Conservation (phyloP, 495 filamentous ascomycete genomes). For the Alectoria sarmentosa region DNA sequence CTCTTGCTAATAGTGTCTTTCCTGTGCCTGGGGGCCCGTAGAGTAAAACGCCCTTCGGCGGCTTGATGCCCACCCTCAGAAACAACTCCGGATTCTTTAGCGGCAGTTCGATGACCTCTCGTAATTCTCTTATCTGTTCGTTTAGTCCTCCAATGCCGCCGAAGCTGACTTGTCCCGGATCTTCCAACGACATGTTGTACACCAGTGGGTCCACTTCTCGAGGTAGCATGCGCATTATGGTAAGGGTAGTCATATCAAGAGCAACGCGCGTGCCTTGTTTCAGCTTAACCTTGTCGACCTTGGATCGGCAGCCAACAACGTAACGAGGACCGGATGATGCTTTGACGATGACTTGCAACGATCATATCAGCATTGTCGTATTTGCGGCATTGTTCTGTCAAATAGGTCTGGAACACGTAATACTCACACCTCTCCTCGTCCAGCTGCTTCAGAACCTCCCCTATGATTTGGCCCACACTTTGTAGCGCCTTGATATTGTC, state of each 20-base stretch:
- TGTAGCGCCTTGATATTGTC: conserved; percentile 99
- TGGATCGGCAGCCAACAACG: conserved; percentile 96
- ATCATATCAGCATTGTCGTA: conserved; percentile 9
- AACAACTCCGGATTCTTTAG: conserved; percentile 99
- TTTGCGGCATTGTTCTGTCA: not conserved
- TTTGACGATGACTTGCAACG: conserved; percentile 60
- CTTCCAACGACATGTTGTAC: conserved; percentile 99
- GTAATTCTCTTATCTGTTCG: conserved; percentile 95
- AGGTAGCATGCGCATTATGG: conserved; percentile 99
- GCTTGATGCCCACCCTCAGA: conserved; percentile 95
- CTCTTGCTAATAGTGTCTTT: conserved; percentile 91
- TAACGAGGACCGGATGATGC: conserved; percentile 97
- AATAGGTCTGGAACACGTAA: not conserved
- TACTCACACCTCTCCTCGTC: conserved; percentile 95
- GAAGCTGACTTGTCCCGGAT: conserved; percentile 96
- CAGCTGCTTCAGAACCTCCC: conserved; percentile 96
- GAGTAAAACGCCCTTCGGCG: conserved; percentile 93
- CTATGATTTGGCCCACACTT: conserved; percentile 99
- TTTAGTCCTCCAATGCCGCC: conserved; percentile 98
- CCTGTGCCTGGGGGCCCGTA: conserved; percentile 98
- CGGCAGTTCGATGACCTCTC: conserved; percentile 96
- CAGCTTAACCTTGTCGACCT: conserved; percentile 92
- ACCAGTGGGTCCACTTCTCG: conserved; percentile 97
- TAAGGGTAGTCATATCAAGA: conserved; percentile 99
- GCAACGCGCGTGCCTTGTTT: conserved; percentile 98